Percentiles rank a stretch among this genome's conserved stretches.
Conservation (phyloP, 805 yeast species). For the Torulaspora maleeae region DNA sequence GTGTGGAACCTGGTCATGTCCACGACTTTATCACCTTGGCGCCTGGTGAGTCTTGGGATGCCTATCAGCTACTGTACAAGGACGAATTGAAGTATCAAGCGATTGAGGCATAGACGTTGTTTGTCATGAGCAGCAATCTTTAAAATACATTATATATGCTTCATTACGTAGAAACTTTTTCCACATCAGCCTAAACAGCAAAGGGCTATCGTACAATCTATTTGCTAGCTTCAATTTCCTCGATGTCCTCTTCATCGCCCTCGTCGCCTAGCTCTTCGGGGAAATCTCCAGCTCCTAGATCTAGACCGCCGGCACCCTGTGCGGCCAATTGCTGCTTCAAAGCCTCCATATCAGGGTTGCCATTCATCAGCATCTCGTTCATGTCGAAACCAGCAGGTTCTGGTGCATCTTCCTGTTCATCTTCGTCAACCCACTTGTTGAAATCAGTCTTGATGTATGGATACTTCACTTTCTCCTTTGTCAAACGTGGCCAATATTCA, state of each 20-base stretch:
- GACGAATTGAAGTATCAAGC: constrained; percentile 62
- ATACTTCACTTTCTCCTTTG: constrained; percentile 75
- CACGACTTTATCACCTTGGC: constrained; percentile 55
- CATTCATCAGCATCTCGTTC: constrained; percentile 28
- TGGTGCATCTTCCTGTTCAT: constrained; percentile 66
- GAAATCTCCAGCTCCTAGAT: constrained; percentile 25
- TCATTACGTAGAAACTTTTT: not conserved
- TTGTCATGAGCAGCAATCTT: not conserved
- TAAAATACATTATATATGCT: constrained; percentile 2
- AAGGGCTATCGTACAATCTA: not conserved
- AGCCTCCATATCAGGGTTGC: constrained; percentile 36
- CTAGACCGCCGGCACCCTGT: constrained; percentile 34
- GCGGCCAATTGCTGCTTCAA: constrained; percentile 32
- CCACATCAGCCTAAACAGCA: not conserved
- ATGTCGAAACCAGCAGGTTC: constrained; percentile 39
- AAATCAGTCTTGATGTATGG: constrained; percentile 89
- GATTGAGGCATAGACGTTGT: constrained; percentile 26
- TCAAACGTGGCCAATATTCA: constrained; percentile 94
- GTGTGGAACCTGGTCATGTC: constrained; percentile 93
- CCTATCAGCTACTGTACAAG: constrained; percentile 52
- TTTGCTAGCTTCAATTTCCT: constrained; percentile 4
- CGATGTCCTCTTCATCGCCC: constrained; percentile 33
- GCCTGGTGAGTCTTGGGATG: constrained; percentile 77
- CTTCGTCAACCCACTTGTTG: constrained; percentile 98
- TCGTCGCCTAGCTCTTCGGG: constrained; percentile 22